Conservation (phyloP, 2,329 filamentous ascomycete genomes). For the Lojkania enalia region DNA sequence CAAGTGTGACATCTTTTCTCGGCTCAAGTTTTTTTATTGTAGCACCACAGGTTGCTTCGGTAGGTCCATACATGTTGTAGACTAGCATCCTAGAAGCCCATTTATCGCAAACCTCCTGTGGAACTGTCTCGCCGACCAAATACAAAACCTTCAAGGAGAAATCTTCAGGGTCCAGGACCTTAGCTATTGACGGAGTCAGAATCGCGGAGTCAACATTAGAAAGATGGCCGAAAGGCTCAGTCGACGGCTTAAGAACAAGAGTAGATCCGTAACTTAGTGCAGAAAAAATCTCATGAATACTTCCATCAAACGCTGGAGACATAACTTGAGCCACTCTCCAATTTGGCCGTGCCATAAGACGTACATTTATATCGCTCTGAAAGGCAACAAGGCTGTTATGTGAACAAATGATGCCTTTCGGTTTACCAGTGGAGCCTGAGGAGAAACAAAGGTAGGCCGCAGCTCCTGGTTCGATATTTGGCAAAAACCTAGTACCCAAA, state of each 20-base stretch:
- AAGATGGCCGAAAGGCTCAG: slow-evolving; percentile 39
- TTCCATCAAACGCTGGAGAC: slow-evolving; percentile 51
- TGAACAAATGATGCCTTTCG: slow-evolving; percentile 47
- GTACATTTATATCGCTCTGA: slow-evolving; percentile 36
- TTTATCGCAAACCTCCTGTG: slow-evolving; percentile 35
- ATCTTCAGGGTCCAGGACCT: slow-evolving; percentile 34
- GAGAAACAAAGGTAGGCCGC: slow-evolving; percentile 54
- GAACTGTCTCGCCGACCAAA: slow-evolving; percentile 46
- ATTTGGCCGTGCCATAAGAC: slow-evolving; percentile 41
- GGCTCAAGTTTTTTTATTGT: slow-evolving; percentile 36
- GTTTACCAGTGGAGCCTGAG: slow-evolving; percentile 50
- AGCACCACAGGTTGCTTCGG: slow-evolving; percentile 46
- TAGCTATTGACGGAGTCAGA: slow-evolving; percentile 47
- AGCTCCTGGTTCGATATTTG: neutral
- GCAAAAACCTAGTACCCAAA: neutral
- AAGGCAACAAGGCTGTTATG: slow-evolving; percentile 45
- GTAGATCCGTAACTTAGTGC: slow-evolving; percentile 47
- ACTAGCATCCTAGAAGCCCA: slow-evolving; percentile 38
- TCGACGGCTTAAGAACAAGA: slow-evolving; percentile 34
- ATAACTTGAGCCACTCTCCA: slow-evolving; percentile 46
- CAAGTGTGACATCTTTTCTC: slow-evolving; percentile 41
- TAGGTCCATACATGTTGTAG: slow-evolving; percentile 53
- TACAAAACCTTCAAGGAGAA: slow-evolving; percentile 43
- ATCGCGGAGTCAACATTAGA: slow-evolving; percentile 35
- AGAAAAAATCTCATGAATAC: slow-evolving; percentile 49